Percentiles rank a stretch among this genome's conserved stretches.
Conservation (phyloP, 768 basidiomycete species). For the Boletales sp. region DNA sequence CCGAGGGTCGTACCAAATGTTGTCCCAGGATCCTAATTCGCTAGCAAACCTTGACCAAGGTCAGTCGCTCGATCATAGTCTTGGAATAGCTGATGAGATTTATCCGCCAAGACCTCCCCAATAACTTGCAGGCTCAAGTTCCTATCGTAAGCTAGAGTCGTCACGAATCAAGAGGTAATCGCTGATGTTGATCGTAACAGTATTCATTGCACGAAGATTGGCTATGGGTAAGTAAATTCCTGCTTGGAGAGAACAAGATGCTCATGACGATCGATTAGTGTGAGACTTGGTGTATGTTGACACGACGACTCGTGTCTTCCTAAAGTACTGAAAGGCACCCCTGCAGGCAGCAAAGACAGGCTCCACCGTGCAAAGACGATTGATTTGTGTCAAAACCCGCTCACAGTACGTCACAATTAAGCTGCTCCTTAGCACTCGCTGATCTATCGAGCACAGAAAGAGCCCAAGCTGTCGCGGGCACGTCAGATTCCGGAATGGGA, state of each 20-base stretch:
- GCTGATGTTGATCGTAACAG: constrained; percentile 35
- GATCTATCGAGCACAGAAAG: constrained; percentile 61
- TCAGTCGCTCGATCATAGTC: constrained; percentile 19
- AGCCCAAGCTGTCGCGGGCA: constrained; percentile 91
- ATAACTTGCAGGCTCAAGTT: constrained; percentile 87
- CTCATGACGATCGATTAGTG: constrained; percentile 50
- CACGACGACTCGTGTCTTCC: neutral
- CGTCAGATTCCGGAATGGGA: constrained; percentile 98
- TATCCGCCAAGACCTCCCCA: constrained; percentile 73
- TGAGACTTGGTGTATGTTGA: constrained; percentile 91
- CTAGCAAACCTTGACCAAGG: constrained; percentile 95
- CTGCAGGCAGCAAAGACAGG: constrained; percentile 75
- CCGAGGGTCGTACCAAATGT: constrained; percentile 86
- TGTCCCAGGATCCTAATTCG: constrained; percentile 93
- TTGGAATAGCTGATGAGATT: neutral
- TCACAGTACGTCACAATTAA: constrained; percentile 61
- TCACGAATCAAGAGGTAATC: neutral
- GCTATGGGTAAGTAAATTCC: constrained; percentile 73
- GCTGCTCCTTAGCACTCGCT: neutral
- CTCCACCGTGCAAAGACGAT: constrained; percentile 82
- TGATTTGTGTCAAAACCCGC: constrained; percentile 94
- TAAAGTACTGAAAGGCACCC: neutral
- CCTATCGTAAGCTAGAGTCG: constrained; percentile 77
- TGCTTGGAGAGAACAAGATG: neutral
- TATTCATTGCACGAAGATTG: constrained; percentile 89